Base-by-base conservation (phyloP, 1,139 yeast species). In the Debaryomycetaceae sp. region DNA sequence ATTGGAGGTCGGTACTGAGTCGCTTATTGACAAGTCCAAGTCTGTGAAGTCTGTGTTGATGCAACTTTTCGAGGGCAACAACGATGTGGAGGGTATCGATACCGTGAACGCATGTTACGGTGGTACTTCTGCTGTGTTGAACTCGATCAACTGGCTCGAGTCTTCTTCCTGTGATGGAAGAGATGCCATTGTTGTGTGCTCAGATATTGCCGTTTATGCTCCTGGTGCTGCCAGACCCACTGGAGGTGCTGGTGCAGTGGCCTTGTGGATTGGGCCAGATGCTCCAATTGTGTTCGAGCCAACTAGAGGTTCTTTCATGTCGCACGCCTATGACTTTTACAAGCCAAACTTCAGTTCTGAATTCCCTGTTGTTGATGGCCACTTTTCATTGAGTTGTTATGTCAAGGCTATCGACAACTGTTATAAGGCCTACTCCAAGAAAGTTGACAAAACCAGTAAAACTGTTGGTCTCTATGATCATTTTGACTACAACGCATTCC, bases 191-290 rank as follows among this genome's bases (percentile, higher is more conserved):
- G 99, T 91, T 42, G 96, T 91, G 32, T 83, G 94, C 59, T 98
- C 97, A 65, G 99, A 94, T 67, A 92, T 94, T 63, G 98, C 98
- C 60, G 85, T 94, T 55, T 94, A 94, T 69, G 89, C 92, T 55
- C 80, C 91, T 70, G 98, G 98, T 63, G 85, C 95, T 37, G 99
- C 99, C 42, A 84, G 99, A 75, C 98, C 99, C 57, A 92, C 98
- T 44, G 99, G 99, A 63, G 99, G 99, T 70, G 98, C 95, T 44
- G 99, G 99, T 59, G 79, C 95, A 41, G 95, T 92, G 45, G 99
- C 99, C 38, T 58, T 94, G 61, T 81, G 87, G 64, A 86, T 94
- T 58, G 99, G 99, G 40, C 96, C 98, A 41, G 96, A 94, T 60
- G 98, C 98, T 34, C 98, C 98, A 51, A 78, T 94, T 55, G 97